These are phyloP conservation scores for Beauveria caledonica DNA, from an alignment of 2,329 filamentous ascomycete genomes.

Conservation along the genomic window DNA sequence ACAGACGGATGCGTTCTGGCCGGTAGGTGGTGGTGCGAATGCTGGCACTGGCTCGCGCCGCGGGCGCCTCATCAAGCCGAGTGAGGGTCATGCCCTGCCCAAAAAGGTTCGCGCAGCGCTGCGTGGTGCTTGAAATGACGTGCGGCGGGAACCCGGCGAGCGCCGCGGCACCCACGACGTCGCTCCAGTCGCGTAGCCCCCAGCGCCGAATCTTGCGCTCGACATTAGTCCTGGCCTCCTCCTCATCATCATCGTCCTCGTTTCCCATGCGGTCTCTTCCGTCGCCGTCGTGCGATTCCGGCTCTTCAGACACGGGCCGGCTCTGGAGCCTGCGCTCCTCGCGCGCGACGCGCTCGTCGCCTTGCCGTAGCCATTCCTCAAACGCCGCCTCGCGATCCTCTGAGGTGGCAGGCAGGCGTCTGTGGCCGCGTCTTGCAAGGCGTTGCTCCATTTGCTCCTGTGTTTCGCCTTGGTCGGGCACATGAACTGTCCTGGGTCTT, in stretches of 20 bases:
- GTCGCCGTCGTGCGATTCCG: conserved; percentile 11
- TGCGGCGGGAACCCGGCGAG: conserved; percentile 59
- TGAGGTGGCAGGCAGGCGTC: conserved; percentile 20
- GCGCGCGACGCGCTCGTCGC: conserved; percentile 20
- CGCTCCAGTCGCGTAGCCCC: conserved; percentile 69
- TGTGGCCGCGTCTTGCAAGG: conserved; percentile 35
- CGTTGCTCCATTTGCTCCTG: conserved; percentile 38
- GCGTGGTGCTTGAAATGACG: conserved; percentile 60
- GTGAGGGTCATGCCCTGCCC: conserved; percentile 60
- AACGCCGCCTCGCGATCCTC: conserved; percentile 24
- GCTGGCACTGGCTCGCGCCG: conserved; percentile 15
- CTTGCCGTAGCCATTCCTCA: conserved; percentile 25
- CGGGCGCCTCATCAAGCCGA: conserved; percentile 36
- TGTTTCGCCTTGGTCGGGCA: conserved; percentile 36
- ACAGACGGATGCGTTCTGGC: conserved; percentile 21
- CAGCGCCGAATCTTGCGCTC: conserved; percentile 25
- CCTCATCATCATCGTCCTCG: conserved; percentile 13
- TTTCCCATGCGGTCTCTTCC: conserved; percentile 14
- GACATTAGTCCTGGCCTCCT: conserved; percentile 14
- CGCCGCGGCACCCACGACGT: conserved; percentile 71
- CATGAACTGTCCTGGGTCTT: conserved; percentile 32
- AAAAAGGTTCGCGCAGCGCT: conserved; percentile 70
- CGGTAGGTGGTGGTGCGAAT: conserved; percentile 22
- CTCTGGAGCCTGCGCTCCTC: conserved; percentile 14
- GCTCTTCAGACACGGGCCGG: conserved; percentile 8